Evolutionary conservation across 352 stramenopile genomes (phyloP), one percentile per base, ranked within the genome.

Genomic region (Pythium plurisporium): DNA sequence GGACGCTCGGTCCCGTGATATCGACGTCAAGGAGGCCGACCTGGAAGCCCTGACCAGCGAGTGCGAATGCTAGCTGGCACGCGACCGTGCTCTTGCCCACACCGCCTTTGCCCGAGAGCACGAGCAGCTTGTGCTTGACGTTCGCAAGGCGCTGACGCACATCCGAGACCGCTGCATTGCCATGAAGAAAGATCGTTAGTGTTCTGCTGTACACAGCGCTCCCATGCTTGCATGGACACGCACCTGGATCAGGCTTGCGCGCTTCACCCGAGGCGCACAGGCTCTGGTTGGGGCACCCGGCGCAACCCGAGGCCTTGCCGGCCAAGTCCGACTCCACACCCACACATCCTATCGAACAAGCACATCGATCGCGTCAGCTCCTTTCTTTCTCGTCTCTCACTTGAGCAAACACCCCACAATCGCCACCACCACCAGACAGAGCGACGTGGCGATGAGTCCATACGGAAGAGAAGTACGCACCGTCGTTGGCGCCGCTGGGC

Each of bases 61-160:
- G 76, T 0, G 92, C 89, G 67, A 99, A 99, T 14, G 96, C 96
- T 14, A 99, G 70, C 72, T 99, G 97, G 48, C 94, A 98, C 14
- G 95, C 91, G n/a, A 99, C 81, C 0, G 97, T 99, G 40, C 86
- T 98, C 80, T 99, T 99, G 31, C 98, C 98, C 5, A 99, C 98
- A 50, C 98, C 98, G 23, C 98, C 98, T 75, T 99, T 99, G 41
- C 98, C 98, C 41, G 92, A 99, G 19, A 99, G 78, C n/a, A 99
- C 97, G 43, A 99, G 80, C 17, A 99, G 71, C 30, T 98, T 99
- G 75, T 99, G 95, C 69, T 98, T 98, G 53, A 95, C 78, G 41
- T 73, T 70, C 2, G 69, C 69, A 26, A 95, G 70, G 6, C 85
- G 82, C 71, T 90, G 73, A 50, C 80, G 76, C 15, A 99, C 96